These are phyloP conservation scores for Elsinoe perseae DNA, from an alignment of 2,329 filamentous ascomycete genomes.

Conservation along the genomic window DNA sequence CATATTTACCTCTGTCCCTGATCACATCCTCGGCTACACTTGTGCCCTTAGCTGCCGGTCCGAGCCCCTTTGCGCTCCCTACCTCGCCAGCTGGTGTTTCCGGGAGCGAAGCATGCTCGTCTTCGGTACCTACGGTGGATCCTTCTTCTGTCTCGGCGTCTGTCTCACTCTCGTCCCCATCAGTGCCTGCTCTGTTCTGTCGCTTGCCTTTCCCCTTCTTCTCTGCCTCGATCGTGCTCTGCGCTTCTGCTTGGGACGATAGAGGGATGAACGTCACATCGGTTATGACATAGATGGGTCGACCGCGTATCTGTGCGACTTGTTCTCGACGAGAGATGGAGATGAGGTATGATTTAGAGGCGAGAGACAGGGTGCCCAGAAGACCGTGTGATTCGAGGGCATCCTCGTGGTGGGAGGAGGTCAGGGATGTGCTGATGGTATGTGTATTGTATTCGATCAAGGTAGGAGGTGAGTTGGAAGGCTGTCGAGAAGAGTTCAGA, in stretches of 20 bases:
- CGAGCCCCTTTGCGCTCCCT: constrained; percentile 27
- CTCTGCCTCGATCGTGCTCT: constrained; percentile 60
- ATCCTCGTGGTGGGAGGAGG: constrained; percentile 33
- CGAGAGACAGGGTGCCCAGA: constrained; percentile 70
- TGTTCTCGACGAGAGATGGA: constrained; percentile 80
- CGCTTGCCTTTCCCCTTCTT: constrained; percentile 34
- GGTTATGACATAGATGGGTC: constrained; percentile 76
- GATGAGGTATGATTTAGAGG: constrained; percentile 73
- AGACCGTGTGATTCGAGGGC: constrained; percentile 45
- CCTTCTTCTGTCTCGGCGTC: constrained; percentile 27
- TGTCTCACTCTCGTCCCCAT: constrained; percentile 22
- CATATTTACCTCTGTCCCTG: constrained; percentile 71
- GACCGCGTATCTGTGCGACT: constrained; percentile 77
- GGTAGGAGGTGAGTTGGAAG: constrained; percentile 49
- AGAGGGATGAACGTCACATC: constrained; percentile 88
- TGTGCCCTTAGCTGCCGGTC: constrained; percentile 34
- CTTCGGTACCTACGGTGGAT: constrained; percentile 30
- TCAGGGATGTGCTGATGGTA: constrained; percentile 42
- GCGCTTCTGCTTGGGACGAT: constrained; percentile 65
- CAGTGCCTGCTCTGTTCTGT: neutral
- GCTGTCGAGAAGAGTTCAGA: constrained; percentile 43
- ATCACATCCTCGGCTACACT: constrained; percentile 87
- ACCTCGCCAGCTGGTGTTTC: constrained; percentile 29
- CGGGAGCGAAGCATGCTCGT: constrained; percentile 28
- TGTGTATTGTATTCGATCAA: constrained; percentile 62